Evolutionary conservation across 208 protist genomes (phyloP).

Genomic region (Plasmodiophora brassicae): DNA sequence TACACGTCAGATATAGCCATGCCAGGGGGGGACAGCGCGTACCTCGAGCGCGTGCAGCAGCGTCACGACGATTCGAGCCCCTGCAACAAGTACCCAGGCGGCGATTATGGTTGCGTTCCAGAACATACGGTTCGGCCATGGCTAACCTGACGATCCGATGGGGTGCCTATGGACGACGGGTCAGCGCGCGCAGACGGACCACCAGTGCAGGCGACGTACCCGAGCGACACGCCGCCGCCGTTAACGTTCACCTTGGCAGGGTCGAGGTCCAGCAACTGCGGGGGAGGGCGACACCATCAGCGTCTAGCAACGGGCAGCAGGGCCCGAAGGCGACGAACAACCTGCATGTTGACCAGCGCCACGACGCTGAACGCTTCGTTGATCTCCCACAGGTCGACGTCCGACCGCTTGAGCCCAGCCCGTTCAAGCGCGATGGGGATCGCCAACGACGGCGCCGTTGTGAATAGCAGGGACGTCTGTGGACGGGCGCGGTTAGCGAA

Average conservation of each 20-base stretch:
- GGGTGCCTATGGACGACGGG: too few species aligned
- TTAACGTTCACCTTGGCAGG: constrained; percentile 77
- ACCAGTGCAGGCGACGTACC: too few species aligned
- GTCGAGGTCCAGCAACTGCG: constrained; percentile 67
- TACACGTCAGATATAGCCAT: neutral
- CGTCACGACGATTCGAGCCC: constrained; percentile 50
- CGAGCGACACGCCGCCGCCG: constrained; percentile 83
- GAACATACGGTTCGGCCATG: too few species aligned
- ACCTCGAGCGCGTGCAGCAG: constrained; percentile 50
- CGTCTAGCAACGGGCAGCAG: neutral
- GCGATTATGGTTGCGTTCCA: too few species aligned
- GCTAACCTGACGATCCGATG: constrained; percentile 67
- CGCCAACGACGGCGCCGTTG: constrained; percentile 76
- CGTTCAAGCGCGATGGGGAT: constrained; percentile 71
- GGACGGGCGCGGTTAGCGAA: neutral
- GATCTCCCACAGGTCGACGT: constrained; percentile 65
- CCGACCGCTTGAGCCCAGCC: neutral
- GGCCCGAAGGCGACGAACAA: neutral
- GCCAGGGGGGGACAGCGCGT: neutral
- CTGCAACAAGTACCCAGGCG: too few species aligned
- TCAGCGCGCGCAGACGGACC: too few species aligned
- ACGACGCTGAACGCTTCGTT: constrained; percentile 87
- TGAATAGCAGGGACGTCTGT: constrained; percentile 77
- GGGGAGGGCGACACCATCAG: too few species aligned
- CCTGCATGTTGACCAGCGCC: neutral